Base-by-base conservation (phyloP, 2,329 filamentous ascomycete species). In the Neonectria faginata region DNA sequence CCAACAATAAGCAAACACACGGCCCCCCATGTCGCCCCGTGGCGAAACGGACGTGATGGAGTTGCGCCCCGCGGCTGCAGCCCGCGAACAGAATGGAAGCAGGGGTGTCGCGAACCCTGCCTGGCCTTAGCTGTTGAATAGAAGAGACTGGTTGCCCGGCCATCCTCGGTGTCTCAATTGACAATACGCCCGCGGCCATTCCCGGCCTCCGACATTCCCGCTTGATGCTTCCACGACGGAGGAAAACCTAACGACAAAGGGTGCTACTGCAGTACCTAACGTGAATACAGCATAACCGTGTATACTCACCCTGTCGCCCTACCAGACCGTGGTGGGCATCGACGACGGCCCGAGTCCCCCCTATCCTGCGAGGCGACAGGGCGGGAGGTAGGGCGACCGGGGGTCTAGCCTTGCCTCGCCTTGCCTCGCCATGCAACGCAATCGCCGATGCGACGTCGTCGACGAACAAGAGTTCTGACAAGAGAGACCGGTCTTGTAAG, bases 41-140 rank as follows among this genome's bases (percentile, higher is more conserved):
- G 67, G 67, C 64, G 70, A 70, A 63, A 60, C 67, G 64, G 64
- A 62, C 66, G 63, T 60, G 64, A 36, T 61, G 41, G 51, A 66
- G 52, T 55, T 47, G 55, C 44, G 44, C 33, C 18, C 54, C 53
- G 36, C 50, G 48, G 48, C 45, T 67, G 59, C 66, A 62, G 61
- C 52, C 65, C 56, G 60, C 68, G 31, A 54, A 39, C 36, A 8
- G 31, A 57, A 25, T 9, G 20, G 18, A 56, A 55, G 44, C 56
- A 59, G 39, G 51, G 44, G 6, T 56, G 56, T 22, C 56, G 41
- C 36, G 39, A 29, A 22, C 25, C 60, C 54, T 36, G 25, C 12
- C 22, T 10, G 25, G 25, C 45, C 16, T 50, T 25, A 16, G 29
- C 31, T 12, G 31, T 12, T 12, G 31, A 33, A 10, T 33, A 12